Evolutionary conservation across 208 protist species (phyloP), one percentile per base, ranked within the genome.

Genomic region (Novymonas esmeraldas): DNA sequence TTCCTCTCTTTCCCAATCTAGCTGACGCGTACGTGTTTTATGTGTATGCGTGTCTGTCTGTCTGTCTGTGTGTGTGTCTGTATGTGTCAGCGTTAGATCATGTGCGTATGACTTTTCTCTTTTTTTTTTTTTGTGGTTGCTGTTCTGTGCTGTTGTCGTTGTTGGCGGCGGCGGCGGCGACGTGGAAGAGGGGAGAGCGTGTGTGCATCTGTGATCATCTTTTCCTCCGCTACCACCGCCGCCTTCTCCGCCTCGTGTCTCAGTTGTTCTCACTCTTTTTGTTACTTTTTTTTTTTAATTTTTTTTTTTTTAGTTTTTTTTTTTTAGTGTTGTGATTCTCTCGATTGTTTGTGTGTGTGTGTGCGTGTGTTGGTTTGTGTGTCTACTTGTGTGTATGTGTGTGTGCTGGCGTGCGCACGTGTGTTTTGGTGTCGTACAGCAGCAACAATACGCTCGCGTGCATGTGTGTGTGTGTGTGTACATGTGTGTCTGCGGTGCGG

Each of bases 381-480:
- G 26, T 52, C 20, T 24, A 34, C 11, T 14, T 13, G 13, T 31
- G 26, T 31, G 14, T 20, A 54, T 33, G 18, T n/a, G 31, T 28
- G n/a, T n/a, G n/a, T n/a, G n/a, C n/a, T n/a, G n/a, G n/a, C n/a
- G n/a, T n/a, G n/a, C n/a, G n/a, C n/a, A 48, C 22, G 4, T 48
- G 16, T 48, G 7, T 16, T 48, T 48, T 34, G 16, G 11, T 10
- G 49, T 36, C n/a, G n/a, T n/a, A n/a, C n/a, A n/a, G n/a, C n/a
- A n/a, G n/a, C n/a, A n/a, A n/a, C n/a, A n/a, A n/a, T n/a, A n/a
- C n/a, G n/a, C n/a, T n/a, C n/a, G 39, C n/a, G 31, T 61, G 36
- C 28, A 18, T 52, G 48, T 52, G 48, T 52, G 52, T 58, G 20
- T 29, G 52, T 39, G 28, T 39, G 31, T 58, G 31, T 60, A 4